Evolutionary conservation across 805 yeast species (phyloP).

Genomic region (Clavispora fructus): DNA sequence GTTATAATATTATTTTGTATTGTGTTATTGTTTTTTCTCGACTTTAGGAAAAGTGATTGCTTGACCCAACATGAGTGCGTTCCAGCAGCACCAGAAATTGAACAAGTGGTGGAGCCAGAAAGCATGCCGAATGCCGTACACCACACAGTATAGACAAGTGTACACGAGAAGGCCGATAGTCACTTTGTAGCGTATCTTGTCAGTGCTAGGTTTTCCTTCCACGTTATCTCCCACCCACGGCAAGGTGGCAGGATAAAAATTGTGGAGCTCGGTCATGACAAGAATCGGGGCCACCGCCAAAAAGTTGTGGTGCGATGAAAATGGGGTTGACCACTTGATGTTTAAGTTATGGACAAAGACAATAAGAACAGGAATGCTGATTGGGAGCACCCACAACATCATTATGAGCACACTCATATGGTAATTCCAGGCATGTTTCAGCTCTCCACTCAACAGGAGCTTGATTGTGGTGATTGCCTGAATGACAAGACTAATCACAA

Average conservation of each 20-base stretch:
- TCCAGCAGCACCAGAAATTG: constrained; percentile 57
- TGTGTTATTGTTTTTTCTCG: not conserved
- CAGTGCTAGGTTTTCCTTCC: constrained; percentile 1
- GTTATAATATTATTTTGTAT: not conserved
- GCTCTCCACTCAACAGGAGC: constrained; percentile 4
- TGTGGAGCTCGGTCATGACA: constrained; percentile 50
- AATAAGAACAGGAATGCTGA: constrained; percentile 69
- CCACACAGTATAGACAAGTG: constrained; percentile 52
- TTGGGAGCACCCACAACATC: constrained; percentile 75
- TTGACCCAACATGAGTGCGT: not conserved
- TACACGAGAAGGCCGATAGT: constrained; percentile 38
- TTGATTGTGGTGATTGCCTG: constrained; percentile 53
- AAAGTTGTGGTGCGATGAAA: constrained; percentile 80
- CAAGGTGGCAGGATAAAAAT: constrained; percentile 25
- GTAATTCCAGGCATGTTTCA: constrained; percentile 43
- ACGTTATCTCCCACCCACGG: constrained; percentile 22
- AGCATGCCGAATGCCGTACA: constrained; percentile 78
- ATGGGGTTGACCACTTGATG: constrained; percentile 76
- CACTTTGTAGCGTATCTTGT: constrained; percentile 12
- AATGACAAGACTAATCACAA: constrained; percentile 50
- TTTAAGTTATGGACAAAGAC: constrained; percentile 80
- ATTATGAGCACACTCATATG: constrained; percentile 58
- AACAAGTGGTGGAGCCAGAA: constrained; percentile 79
- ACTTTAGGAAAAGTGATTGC: not conserved
- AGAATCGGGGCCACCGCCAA: constrained; percentile 73